A percentile compares a stretch with the other conserved stretches of the same genome.
Conservation (phyloP, 768 basidiomycete species). For the Lactarius trivialis region DNA sequence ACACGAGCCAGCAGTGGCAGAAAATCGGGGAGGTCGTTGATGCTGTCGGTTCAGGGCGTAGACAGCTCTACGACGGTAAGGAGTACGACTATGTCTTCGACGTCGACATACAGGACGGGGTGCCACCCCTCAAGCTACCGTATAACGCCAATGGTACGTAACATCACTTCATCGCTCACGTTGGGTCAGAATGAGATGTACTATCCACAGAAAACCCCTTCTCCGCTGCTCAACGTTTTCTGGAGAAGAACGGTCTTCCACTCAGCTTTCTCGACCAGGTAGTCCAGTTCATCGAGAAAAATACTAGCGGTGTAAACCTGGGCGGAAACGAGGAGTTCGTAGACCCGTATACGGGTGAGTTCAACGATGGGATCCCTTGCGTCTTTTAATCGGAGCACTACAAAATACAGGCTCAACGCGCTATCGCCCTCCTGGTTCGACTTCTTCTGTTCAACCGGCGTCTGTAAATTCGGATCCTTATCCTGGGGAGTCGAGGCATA, state of each 20-base stretch:
- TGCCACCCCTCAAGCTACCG: constrained; percentile 87
- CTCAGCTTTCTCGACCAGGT: constrained; percentile 81
- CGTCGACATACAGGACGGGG: constrained; percentile 91
- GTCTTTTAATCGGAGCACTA: not conserved
- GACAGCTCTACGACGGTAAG: constrained; percentile 86
- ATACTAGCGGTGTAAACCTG: constrained; percentile 71
- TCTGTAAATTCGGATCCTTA: constrained; percentile 58
- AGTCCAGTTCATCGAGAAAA: constrained; percentile 89
- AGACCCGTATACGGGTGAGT: constrained; percentile 85
- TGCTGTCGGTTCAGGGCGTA: constrained; percentile 83
- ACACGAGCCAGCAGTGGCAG: constrained; percentile 62
- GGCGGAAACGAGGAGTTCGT: constrained; percentile 57
- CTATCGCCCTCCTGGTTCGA: constrained; percentile 30
- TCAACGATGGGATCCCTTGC: not conserved
- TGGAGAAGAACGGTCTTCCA: constrained; percentile 78
- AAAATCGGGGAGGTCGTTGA: constrained; percentile 96
- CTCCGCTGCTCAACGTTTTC: constrained; percentile 81
- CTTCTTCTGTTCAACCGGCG: constrained; percentile 28
- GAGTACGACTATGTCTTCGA: constrained; percentile 99
- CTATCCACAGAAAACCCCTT: constrained; percentile 75
- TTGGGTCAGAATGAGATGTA: not conserved
- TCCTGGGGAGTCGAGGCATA: constrained; percentile 64
- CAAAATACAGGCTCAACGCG: constrained; percentile 29
- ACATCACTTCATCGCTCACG: not conserved
- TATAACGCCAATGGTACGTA: constrained; percentile 78